Base-by-base conservation (phyloP, 768 basidiomycete genomes). In the Cytidiella melzeri region DNA sequence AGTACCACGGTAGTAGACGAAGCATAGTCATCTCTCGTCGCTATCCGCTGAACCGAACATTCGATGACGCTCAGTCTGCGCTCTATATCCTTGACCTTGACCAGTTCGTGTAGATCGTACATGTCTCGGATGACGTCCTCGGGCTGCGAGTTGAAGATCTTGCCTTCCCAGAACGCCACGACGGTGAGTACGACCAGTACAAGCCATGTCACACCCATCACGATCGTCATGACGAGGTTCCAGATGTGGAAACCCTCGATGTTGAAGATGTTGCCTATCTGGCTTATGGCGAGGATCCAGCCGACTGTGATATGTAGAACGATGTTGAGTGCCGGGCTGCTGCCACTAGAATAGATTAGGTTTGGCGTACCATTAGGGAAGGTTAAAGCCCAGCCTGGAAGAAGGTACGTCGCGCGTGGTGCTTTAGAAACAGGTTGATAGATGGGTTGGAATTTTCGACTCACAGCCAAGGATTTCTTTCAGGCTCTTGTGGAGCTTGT, bases 401-500 rank as follows among this genome's bases (percentile, higher is more conserved):
- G 15, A 41, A 26, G 25, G 23, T 23, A 44, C 23, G 42, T 55
- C 9, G 54, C n/a, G 9, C 30, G 15, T 15, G 15, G 30, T 15
- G 9, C 15, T 34, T 34, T 15, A 34, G 15, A 34, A 34, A 7
- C 30, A 30, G 20, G 10, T 40, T 10, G 19, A 10, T 19, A 36
- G 48, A 12, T 25, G 25, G 38, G 38, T 19, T 38, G 19, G 27
- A 20, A 41, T 44, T 12, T 34, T 15, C 5, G 19, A 60, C 69
- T 47, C 50, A 69, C 74, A 74, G 52, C 73, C 72, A 19, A 76
- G 67, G 45, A 75, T 76, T 47, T 76, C 73, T 49, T 63, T 57
- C 41, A 75, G 64, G 42, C 69, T 57, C 58, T 72, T 74, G 59
- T 75, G 69, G 26, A 74, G 55, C 60, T 76, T 76, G 64, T 71